Evolutionary conservation across 352 stramenopile genomes (phyloP), one percentile per base, ranked within the genome.

Genomic region (Globisporangium spiculum): DNA sequence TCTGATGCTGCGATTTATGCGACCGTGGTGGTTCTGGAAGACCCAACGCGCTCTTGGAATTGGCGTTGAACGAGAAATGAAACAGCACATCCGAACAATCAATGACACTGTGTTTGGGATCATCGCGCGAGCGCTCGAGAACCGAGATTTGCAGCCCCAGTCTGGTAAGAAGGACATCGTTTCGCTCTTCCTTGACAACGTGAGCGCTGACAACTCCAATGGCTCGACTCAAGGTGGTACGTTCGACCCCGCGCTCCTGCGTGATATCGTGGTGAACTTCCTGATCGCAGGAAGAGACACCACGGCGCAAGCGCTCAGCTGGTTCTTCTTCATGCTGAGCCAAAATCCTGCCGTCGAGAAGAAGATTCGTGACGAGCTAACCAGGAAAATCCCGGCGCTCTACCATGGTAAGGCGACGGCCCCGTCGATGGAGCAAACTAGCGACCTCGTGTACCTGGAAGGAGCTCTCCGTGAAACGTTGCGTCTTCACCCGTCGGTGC

Each of bases 221-320:
- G 36, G 53, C 22, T 14, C 20, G 26, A 44, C 36, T 10, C 36
- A 44, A 44, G 36, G 3, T 18, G 26, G 38, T 1, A 20, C 22
- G n/a, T 63, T 60, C 24, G 62, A 71, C 4, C 57, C 67, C 9
- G 59, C 16, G 20, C 63, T 67, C 24, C 61, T 88, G n/a, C 75
- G 75, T 16, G 74, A 90, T 60, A 73, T 90, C 46, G 67, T 88
- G 10, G 75, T 89, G 0, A 84, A 72, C 55, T 75, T 89, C 41
- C 57, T 89, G 48, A 59, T 90, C 36, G 81, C 78, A 38, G 81
- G 81, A 5, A 59, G 78, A 2, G 78, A 89, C 70, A 80, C 80
- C 0, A 88, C 81, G 12, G 74, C 80, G 0, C 61, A 60, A 30
- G 69, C 80, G 10, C 26, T 89, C 12, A 67, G 60, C 18, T 89